These are phyloP conservation scores for Geranium rotundifolium DNA, from an alignment of 345 rosid species.

Conservation along the genomic window DNA sequence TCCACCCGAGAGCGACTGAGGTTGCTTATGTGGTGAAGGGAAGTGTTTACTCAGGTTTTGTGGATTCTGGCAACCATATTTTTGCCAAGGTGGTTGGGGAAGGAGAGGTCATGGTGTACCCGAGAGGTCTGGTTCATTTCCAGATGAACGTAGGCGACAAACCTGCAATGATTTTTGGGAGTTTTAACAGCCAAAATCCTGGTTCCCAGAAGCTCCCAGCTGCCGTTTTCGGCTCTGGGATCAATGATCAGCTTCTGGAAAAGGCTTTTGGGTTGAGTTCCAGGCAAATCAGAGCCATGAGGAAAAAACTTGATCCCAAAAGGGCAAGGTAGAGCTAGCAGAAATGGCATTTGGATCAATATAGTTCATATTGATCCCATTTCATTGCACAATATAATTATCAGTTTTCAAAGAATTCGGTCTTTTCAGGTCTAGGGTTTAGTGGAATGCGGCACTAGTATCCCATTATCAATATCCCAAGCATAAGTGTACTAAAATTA, in stretches of 20 bases:
- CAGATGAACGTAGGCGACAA: conserved; percentile 13
- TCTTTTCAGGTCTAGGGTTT: too few relatives aligned
- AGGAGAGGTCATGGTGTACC: conserved; percentile 15
- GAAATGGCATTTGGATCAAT: neutral
- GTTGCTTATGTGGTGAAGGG: conserved; percentile 9
- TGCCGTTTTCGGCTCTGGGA: conserved; percentile 15
- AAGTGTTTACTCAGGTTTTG: conserved; percentile 11
- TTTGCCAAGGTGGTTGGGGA: conserved; percentile 10
- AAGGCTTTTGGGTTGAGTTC: conserved; percentile 15
- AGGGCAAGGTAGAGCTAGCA: conserved; percentile 2
- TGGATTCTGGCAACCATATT: conserved; percentile 10
- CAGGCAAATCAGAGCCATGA: conserved; percentile 11
- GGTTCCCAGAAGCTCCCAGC: conserved; percentile 12
- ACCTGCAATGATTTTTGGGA: conserved; percentile 9
- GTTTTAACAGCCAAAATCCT: conserved; percentile 17
- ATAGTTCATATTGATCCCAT: too few relatives aligned
- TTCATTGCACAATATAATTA: too few relatives aligned
- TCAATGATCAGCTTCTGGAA: conserved; percentile 10
- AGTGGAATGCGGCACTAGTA: too few relatives aligned
- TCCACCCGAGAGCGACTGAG: conserved; percentile 15
- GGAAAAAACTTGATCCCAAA: conserved; percentile 11
- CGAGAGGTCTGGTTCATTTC: conserved; percentile 16
- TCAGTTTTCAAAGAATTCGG: too few relatives aligned
- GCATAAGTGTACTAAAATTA: neutral
- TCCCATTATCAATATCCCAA: neutral